A percentile compares a stretch with the other conserved stretches of the same genome.
These are phyloP conservation scores for Verticillium dahliae DNA, from an alignment of 2,329 filamentous ascomycete species.

Conservation along the genomic window DNA sequence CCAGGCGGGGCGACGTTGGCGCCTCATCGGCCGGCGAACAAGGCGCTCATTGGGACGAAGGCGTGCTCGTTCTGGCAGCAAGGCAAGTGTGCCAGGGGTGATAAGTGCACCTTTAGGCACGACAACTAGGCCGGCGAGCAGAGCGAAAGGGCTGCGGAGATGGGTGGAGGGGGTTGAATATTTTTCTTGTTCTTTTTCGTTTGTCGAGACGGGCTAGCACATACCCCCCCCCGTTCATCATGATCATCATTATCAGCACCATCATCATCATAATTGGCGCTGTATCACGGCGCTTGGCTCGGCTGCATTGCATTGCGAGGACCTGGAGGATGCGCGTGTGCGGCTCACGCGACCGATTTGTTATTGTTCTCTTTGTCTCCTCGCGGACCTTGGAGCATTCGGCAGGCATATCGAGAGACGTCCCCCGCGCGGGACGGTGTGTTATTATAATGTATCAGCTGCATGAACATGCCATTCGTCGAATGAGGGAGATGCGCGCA, in stretches of 20 bases:
- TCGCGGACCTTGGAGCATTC: too few relatives aligned
- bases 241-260: neutral
- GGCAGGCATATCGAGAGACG: neutral
- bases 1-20: constrained; percentile 22
- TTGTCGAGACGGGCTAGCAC: neutral
- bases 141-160: neutral
- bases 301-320: neutral
- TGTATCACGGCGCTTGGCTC: neutral
- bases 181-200: neutral
- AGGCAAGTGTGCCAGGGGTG: constrained; percentile 66
- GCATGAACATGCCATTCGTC: neutral
- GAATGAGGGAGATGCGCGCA: too few relatives aligned
- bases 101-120: constrained; percentile 69
- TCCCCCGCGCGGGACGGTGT: neutral
- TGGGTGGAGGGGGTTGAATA: neutral
- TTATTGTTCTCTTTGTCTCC: too few relatives aligned
- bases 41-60: constrained; percentile 56
- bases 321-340: neutral
- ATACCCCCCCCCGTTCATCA: neutral
- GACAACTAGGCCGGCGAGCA: constrained; percentile 27
- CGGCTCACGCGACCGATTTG: too few relatives aligned
- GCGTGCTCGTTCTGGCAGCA: constrained; percentile 65
- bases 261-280: too few relatives aligned
- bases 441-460: neutral
- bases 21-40: constrained; percentile 41